Conservation (phyloP, 352 stramenopile species). For the Elongisporangium anandrum region DNA sequence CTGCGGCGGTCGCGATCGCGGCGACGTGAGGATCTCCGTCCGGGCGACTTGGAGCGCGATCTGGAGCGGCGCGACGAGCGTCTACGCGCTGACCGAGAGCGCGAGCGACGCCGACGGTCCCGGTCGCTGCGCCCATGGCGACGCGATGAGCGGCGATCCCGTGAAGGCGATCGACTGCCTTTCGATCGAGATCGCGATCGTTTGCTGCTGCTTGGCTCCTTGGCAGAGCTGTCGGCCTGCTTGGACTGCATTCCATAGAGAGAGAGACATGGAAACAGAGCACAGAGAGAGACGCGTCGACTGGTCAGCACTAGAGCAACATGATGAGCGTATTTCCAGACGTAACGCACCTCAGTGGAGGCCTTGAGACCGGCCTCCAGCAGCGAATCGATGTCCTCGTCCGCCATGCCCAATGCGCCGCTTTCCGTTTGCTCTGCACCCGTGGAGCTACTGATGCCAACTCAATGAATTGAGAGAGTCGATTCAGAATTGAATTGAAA, state of each 20-base stretch:
- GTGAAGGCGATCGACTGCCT: slow-evolving; percentile 17
- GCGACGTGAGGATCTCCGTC: slow-evolving; percentile 23
- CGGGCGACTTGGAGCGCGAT: slow-evolving; percentile 32
- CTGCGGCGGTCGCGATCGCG: slow-evolving; percentile 27
- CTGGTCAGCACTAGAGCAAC: slow-evolving; percentile 1
- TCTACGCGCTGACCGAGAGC: slow-evolving; percentile 20
- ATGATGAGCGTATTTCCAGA: not conserved
- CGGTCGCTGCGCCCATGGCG: slow-evolving; percentile 14
- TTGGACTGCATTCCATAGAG: not conserved
- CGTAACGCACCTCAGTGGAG: slow-evolving; percentile 31
- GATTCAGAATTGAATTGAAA: not conserved
- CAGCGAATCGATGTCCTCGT: slow-evolving; percentile 80
- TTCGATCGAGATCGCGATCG: slow-evolving; percentile 40
- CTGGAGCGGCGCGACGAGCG: slow-evolving; percentile 24
- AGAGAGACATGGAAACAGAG: slow-evolving; percentile 2
- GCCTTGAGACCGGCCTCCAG: slow-evolving; percentile 71
- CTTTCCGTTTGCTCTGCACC: not conserved
- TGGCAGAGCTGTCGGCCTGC: not conserved
- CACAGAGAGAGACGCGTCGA: not conserved
- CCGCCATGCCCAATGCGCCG: slow-evolving; percentile 29
- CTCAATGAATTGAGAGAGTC: not conserved
- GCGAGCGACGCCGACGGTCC: slow-evolving; percentile 27
- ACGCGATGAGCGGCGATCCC: slow-evolving; percentile 26
- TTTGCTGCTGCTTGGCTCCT: slow-evolving; percentile 13
- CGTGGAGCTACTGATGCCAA: not conserved